Base-by-base conservation (phyloP, 2,329 filamentous ascomycete genomes). In the Ceratocystis cubensis region DNA sequence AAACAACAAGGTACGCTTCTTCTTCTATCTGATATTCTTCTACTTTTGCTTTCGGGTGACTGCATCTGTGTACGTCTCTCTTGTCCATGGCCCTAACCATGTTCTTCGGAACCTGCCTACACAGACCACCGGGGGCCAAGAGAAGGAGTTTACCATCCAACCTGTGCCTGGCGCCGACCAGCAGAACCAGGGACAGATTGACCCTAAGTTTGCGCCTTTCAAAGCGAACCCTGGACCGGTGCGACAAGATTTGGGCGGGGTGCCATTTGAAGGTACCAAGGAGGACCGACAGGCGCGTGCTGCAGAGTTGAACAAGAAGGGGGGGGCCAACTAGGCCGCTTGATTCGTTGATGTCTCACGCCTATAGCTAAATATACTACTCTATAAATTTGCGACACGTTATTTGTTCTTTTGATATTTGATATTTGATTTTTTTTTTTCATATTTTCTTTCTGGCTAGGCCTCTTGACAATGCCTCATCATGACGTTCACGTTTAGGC, bases 211-310 rank as follows among this genome's bases (percentile, higher is more conserved):
- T 72, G 76, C 78, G 65, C 77, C 81, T 45, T 78, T 81, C 72
- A 73, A 79, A 66, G 83, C 83, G 20, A 76, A 81, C 64, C 84
- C 83, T 13, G 84, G 84, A 44, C 84, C 84, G 17, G 84, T 77
- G 33, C 71, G 84, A 30, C 77, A 81, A 20, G 75, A 83, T 69
- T 77, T 80, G 68, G 80, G 84, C 76, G 79, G 79, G 17, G 75
- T 75, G 44, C 73, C 81, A 63, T 73, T 81, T 73, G 83, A 86
- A 76, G 84, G 83, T 17, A 84, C 81, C 67, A 88, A 87, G 75
- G 86, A 88, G 73, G 87, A 90, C 72, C 82, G 87, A 65, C 78
- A 81, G 72, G 84, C 81, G 13, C 85, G 83, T 74, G 85, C 84
- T 69, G 78, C 84, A 73, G 83, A 83, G 72, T 71, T 90, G 74